These are phyloP conservation scores for Ophiocordyceps camponoti-saundersi DNA, from an alignment of 2,329 filamentous ascomycete genomes.

Conservation along the genomic window DNA sequence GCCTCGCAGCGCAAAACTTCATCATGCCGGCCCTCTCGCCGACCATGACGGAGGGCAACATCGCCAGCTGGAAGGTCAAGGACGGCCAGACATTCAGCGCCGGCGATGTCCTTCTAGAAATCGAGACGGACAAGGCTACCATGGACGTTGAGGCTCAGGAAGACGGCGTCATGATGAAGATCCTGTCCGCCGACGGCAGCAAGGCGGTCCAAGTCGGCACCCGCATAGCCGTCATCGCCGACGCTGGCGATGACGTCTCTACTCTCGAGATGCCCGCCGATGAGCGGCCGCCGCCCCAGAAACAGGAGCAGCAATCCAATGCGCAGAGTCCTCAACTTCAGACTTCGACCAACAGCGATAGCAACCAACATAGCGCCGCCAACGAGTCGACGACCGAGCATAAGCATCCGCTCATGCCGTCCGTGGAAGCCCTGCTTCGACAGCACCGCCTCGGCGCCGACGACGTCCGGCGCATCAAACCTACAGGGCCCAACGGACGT, in stretches of 20 bases:
- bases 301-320: slow-evolving; percentile 19
- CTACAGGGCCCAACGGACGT: slow-evolving; percentile 74
- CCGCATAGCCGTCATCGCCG: slow-evolving; percentile 70
- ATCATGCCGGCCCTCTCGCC: slow-evolving; percentile 83
- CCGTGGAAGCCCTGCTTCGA: slow-evolving; percentile 67
- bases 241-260: slow-evolving; percentile 62
- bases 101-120: slow-evolving; percentile 77
- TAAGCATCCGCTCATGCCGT: slow-evolving; percentile 62
- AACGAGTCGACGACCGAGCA: slow-evolving; percentile 40
- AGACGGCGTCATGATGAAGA: slow-evolving; percentile 73
- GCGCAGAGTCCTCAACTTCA: neutral
- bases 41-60: slow-evolving; percentile 89
- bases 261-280: slow-evolving; percentile 61
- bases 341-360: slow-evolving; percentile 22
- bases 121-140: slow-evolving; percentile 86
- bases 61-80: slow-evolving; percentile 70
- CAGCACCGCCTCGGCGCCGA: slow-evolving; percentile 60
- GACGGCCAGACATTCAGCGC: slow-evolving; percentile 71
- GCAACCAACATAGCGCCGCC: slow-evolving; percentile 9
- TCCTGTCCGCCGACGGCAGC: slow-evolving; percentile 53
- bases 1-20: slow-evolving; percentile 67
- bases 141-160: slow-evolving; percentile 94
- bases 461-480: slow-evolving; percentile 65
- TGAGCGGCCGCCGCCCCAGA: slow-evolving; percentile 18
- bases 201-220: slow-evolving; percentile 65